Base-by-base conservation (phyloP, 2,329 filamentous ascomycete species). In the Aspergillus floridensis region DNA sequence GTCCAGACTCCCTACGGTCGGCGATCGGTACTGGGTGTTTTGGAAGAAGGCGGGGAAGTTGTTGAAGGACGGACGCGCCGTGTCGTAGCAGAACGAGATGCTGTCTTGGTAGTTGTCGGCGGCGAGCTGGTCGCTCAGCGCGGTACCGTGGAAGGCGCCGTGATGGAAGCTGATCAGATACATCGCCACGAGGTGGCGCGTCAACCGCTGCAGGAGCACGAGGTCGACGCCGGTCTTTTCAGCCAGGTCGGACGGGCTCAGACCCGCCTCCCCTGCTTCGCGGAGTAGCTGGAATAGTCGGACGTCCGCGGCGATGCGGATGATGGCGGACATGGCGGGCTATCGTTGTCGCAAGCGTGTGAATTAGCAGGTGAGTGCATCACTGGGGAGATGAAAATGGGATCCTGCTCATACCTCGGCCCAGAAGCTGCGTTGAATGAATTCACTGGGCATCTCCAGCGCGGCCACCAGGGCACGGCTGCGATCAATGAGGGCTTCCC, bases 141-240 rank as follows among this genome's bases (percentile, higher is more conserved):
- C 51, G 0, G 74, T 75, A 11, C 65, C 65, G 16, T 63, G 57
- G 56, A 76, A 76, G 1, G 52, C 68, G 10, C 67, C 65, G 10
- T 65, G 10, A 19, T 56, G 49, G 60, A 57, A 66, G 10, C 63
- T 63, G 29, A 77, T 58, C 3, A 77, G 49, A 49, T 77, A 70
- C 72, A 76, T 79, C 2, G 76, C 73, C 5, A 73, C 70, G 1
- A 78, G 69, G 50, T 78, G 76, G 53, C 72, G 73, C n/a, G 72
- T 63, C 6, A 73, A 69, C 14, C 76, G 72, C 65, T 70, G 53
- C 5, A 68, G 65, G 11, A 77, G 59, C 14, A 62, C 26, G 5
- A 60, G 46, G 53, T 76, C 64, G 3, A 75, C 67, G 2, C 67
- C 66, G 4, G 70, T 68, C 55, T 73, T 75, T 5, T 64, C 47